Conservation (phyloP, 495 filamentous ascomycete species). For the Penicillium antarcticum region DNA sequence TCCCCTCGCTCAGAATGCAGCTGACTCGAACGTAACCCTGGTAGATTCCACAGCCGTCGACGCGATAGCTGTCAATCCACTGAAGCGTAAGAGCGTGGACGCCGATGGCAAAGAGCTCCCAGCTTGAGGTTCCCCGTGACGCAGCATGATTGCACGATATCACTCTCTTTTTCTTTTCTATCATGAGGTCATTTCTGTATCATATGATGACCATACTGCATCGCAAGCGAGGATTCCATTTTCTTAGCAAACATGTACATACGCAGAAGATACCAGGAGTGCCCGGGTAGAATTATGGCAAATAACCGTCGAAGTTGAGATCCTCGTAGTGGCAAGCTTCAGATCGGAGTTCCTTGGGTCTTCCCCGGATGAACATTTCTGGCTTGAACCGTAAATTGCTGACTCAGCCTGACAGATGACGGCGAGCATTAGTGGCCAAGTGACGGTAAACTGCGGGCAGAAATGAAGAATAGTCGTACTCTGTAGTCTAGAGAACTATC, state of each 20-base stretch:
- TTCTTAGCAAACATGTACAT: slow-evolving; percentile 17
- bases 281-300: background rate
- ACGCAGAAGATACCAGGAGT: slow-evolving; percentile 21
- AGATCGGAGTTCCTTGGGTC: no score
- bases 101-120: background rate
- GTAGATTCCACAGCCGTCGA: slow-evolving; percentile 20
- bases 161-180: background rate
- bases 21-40: slow-evolving; percentile 10
- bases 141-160: slow-evolving; percentile 6
- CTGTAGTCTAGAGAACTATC: no score
- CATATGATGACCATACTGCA: slow-evolving; percentile 13
- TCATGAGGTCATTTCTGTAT: slow-evolving; percentile 6
- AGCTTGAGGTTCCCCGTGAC: background rate
- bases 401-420: no score
- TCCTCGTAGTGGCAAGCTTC: no score
- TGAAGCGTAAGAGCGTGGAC: slow-evolving; percentile 34
- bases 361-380: slow-evolving; percentile 2
- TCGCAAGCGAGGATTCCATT: slow-evolving; percentile 12
- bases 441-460: no score
- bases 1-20: background rate
- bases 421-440: no score
- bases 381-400: no score
- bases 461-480: no score
- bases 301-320: background rate
- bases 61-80: slow-evolving; percentile 19